Conservation (phyloP, 345 rosid species). For the Populus deltoides region DNA sequence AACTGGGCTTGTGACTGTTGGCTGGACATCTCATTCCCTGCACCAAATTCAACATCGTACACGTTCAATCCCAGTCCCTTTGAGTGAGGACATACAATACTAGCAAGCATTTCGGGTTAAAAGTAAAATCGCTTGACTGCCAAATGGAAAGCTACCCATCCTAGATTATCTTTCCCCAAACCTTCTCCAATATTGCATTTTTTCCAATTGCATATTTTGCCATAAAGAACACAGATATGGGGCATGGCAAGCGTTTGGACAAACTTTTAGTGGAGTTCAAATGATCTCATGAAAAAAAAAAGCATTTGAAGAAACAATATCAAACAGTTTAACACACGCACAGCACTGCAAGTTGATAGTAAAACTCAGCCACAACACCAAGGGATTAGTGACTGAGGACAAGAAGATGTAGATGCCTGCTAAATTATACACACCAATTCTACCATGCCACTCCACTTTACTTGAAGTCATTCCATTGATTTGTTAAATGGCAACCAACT, state of each 20-base stretch:
- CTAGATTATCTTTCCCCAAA: too few relatives aligned
- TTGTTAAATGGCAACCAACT: not conserved
- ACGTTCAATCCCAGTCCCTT: not conserved
- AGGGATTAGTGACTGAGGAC: not conserved
- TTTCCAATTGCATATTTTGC: not conserved
- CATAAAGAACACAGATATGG: not conserved
- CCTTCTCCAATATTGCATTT: too few relatives aligned
- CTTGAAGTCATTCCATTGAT: not conserved
- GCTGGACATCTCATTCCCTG: constrained; percentile 98
- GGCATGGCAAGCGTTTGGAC: too few relatives aligned
- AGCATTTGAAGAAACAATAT: not conserved
- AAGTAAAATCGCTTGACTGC: not conserved
- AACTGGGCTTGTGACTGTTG: constrained; percentile 94
- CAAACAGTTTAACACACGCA: not conserved
- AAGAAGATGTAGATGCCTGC: not conserved
- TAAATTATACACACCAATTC: not conserved
- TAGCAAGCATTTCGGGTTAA: not conserved
- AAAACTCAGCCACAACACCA: not conserved
- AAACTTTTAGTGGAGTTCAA: not conserved
- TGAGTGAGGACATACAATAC: not conserved
- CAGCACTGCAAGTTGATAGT: not conserved
- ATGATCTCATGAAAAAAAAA: not conserved
- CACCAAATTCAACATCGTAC: constrained; percentile 12
- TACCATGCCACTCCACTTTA: not conserved
- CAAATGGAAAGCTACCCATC: too few relatives aligned